Evolutionary conservation across 1,284 basidiomycete species (phyloP).

Genomic region (Earliella scabrosa): DNA sequence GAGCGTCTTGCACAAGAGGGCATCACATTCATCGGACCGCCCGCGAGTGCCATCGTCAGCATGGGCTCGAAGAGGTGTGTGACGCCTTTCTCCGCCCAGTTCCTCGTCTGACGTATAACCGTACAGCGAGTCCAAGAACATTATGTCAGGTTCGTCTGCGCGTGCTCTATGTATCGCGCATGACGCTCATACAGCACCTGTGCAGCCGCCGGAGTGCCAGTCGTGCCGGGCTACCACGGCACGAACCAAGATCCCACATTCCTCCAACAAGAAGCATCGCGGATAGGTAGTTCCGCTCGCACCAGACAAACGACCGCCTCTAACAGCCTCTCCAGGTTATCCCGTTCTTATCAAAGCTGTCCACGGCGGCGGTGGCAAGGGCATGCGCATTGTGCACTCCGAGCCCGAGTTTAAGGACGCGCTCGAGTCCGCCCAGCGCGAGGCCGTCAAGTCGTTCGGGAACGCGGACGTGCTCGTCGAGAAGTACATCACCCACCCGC

Average conservation of each 20-base stretch:
- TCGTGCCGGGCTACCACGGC: constrained; percentile 92
- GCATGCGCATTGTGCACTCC: constrained; percentile 88
- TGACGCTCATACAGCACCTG: constrained; percentile 5
- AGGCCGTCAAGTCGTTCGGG: constrained; percentile 86
- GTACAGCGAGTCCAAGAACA: constrained; percentile 81
- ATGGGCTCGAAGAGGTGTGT: constrained; percentile 89
- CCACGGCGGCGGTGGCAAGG: constrained; percentile 96
- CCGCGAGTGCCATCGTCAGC: constrained; percentile 89
- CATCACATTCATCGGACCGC: constrained; percentile 95
- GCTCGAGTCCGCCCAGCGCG: constrained; percentile 84
- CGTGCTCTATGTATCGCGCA: neutral
- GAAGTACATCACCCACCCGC: constrained; percentile 83
- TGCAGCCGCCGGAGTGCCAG: constrained; percentile 85
- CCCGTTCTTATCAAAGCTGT: constrained; percentile 96
- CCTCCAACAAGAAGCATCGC: constrained; percentile 68
- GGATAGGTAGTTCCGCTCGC: constrained; percentile 59
- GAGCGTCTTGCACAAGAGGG: constrained; percentile 85
- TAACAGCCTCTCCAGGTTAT: constrained; percentile 55
- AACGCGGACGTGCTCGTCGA: constrained; percentile 87
- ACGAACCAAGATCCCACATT: constrained; percentile 70
- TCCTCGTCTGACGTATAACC: neutral
- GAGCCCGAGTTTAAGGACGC: constrained; percentile 75
- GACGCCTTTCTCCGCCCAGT: neutral
- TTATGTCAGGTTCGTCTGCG: constrained; percentile 82
- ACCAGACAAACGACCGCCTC: neutral